Evolutionary conservation across 2,329 filamentous ascomycete genomes (phyloP), one percentile per base, ranked within the genome.

Genomic region (Myriosclerotinia curreyana): DNA sequence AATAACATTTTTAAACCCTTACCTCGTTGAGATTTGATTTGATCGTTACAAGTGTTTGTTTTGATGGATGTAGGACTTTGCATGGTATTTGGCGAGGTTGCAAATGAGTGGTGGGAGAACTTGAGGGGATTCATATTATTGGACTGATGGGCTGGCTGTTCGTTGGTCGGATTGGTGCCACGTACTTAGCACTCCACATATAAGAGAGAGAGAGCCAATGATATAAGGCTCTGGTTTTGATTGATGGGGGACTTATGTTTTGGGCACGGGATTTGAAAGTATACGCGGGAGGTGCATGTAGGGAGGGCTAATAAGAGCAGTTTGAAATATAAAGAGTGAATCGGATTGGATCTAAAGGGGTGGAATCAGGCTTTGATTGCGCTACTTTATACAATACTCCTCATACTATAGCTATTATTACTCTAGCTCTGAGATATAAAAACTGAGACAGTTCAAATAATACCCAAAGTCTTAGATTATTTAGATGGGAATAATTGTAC

Each of bases 81-180:
- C 5, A 15, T 5, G 1, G 11, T n/a, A 14, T 48, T 36, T 9
- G 20, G 28, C 25, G 40, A 31, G 25, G n/a, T 44, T 58, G 20
- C 11, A 17, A 22, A 36, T 22, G 25, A 36, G 2, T 58, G 28
- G 54, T 48, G 20, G 42, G 28, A 22, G 28, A 25, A 48, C 28
- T 58, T 5, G 28, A 34, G 20, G 31, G 12, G 11, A 22, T 28
- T 28, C 25, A 56, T 31, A 15, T 40, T 31, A 56, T 31, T 56
- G 17, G 25, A 22, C 17, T 44, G 22, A 31, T 3, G 4, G 20
- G 42, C 15, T 34, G 17, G 25, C 12, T 58, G 28, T 53, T 53
- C 51, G 20, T 48, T 58, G 42, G 42, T 36, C 2, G 11, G 7
- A 20, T 58, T 11, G 42, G 54, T 58, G 54, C 54, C 54, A 48